Conservation (phyloP, 2,329 filamentous ascomycete species). For the Orbilia brochopaga region DNA sequence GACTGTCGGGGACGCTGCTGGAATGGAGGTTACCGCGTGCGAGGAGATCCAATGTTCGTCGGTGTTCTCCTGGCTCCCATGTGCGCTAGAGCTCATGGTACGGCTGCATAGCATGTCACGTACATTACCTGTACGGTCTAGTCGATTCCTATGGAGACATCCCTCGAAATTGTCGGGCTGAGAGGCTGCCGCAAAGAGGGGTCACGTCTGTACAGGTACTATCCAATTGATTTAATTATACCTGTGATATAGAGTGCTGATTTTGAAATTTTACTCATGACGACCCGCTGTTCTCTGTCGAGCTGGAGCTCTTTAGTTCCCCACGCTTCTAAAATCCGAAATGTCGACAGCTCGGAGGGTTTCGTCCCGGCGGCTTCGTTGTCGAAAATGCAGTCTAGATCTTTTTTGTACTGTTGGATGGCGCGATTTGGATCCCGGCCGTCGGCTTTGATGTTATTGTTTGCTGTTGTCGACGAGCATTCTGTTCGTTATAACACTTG, state of each 20-base stretch:
- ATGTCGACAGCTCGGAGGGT: slow-evolving; percentile 15
- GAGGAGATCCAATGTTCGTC: slow-evolving; percentile 22
- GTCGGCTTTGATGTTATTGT: neutral
- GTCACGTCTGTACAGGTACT: too few relatives aligned
- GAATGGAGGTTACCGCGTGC: slow-evolving; percentile 22
- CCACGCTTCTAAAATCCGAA: slow-evolving; percentile 36
- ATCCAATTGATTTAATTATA: too few relatives aligned
- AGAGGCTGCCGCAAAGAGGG: neutral
- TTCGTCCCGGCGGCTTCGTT: slow-evolving; percentile 11
- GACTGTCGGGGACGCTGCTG: too few relatives aligned
- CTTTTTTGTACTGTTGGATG: neutral
- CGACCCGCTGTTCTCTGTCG: slow-evolving; percentile 15
- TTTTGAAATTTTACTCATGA: slow-evolving; percentile 7
- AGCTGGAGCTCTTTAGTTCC: neutral
- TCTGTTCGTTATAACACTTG: too few relatives aligned
- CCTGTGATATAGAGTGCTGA: neutral
- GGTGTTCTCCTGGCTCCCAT: slow-evolving; percentile 21
- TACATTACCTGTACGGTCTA: neutral
- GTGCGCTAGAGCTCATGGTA: slow-evolving; percentile 4
- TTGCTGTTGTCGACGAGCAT: too few relatives aligned
- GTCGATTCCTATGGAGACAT: too few relatives aligned
- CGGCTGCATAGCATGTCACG: slow-evolving; percentile 1
- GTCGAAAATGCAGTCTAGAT: slow-evolving; percentile 1
- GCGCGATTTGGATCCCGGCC: neutral
- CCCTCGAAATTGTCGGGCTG: neutral